phyloP scores from a whole-genome alignment of 192 early-diverging fungal species.

The Lobosporangium transversale region DNA sequence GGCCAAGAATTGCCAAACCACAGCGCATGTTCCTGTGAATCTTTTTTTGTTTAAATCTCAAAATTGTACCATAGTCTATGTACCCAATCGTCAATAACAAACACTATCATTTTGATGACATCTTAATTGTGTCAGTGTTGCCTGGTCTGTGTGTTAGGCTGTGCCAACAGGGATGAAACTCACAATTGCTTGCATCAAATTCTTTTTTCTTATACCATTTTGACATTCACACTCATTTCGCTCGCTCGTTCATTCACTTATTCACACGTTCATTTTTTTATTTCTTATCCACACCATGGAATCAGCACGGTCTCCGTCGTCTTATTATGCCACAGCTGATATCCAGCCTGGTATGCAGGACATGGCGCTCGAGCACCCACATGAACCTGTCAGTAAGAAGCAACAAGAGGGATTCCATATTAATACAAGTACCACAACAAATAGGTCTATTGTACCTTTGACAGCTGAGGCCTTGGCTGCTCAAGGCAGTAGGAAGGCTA shows the following conservation, averaged over 20 bases:
- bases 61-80: no score
- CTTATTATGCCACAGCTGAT: no score
- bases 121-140: neutral
- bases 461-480: conserved; percentile 4
- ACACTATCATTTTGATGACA: neutral
- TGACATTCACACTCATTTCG: no score
- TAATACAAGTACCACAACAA: neutral
- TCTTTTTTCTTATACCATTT: no score
- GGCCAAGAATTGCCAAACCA: conserved; percentile 3
- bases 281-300: no score
- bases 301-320: no score
- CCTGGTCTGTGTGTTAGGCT: neutral
- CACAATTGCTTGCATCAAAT: no score
- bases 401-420: neutral
- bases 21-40: conserved; percentile 12
- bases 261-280: neutral
- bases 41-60: no score
- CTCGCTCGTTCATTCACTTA: neutral
- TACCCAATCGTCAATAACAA: neutral
- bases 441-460: neutral
- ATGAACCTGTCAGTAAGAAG: neutral
- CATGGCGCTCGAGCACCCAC: conserved; percentile 11
- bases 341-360: conserved; percentile 7
- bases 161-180: neutral
- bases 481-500: neutral